Conservation (phyloP, 331 rosid species). For the Telfairia occidentalis region DNA sequence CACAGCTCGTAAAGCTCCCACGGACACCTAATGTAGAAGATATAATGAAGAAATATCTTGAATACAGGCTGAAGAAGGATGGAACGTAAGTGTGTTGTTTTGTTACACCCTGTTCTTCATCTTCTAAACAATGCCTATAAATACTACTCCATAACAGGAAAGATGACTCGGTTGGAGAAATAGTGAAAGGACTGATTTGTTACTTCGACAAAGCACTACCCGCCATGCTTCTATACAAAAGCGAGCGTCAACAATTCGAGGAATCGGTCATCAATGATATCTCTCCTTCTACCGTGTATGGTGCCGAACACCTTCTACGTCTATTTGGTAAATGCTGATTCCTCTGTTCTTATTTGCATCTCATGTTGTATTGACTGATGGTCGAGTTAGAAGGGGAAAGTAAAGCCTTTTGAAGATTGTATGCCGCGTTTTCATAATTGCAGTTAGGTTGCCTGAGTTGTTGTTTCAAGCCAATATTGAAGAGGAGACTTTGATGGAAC, state of each 20-base stretch:
- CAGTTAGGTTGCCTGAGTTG: conserved; percentile 81
- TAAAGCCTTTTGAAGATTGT: not conserved
- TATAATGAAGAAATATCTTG: conserved; percentile 54
- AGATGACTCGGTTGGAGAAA: conserved; percentile 43
- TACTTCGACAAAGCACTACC: conserved; percentile 89
- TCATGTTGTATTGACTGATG: not conserved
- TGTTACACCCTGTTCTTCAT: not conserved
- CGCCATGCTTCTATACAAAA: conserved; percentile 56
- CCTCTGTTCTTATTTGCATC: not conserved
- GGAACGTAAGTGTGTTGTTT: conserved; percentile 47
- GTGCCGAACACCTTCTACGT: conserved; percentile 90
- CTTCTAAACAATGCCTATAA: not conserved
- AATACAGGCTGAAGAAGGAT: conserved; percentile 49
- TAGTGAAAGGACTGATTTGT: conserved; percentile 54
- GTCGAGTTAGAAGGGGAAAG: not conserved
- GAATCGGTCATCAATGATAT: conserved; percentile 37
- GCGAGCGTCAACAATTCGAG: conserved; percentile 60
- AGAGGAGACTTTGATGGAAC: conserved; percentile 44
- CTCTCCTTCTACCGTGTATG: conserved; percentile 62
- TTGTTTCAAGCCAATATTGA: conserved; percentile 51
- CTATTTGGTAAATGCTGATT: conserved; percentile 53
- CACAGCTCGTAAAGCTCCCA: conserved; percentile 90
- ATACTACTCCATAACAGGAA: conserved; percentile 30
- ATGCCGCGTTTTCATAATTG: conserved; percentile 8
- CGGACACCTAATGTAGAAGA: conserved; percentile 68